Conservation (phyloP, 345 rosid species). For the Lagerstroemia speciosa region DNA sequence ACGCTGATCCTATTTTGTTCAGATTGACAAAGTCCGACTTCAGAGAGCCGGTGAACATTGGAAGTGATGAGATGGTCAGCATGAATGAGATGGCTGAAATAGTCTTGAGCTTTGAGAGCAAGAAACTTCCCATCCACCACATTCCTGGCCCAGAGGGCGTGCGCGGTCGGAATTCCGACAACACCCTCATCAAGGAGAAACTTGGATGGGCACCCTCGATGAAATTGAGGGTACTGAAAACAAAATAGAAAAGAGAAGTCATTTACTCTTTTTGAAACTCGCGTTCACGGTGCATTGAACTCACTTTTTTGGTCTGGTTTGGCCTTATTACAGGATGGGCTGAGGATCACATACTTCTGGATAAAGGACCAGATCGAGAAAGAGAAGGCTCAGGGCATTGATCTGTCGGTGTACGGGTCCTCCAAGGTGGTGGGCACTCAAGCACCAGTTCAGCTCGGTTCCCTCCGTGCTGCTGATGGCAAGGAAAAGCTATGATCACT, state of each 20-base stretch:
- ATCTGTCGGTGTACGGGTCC: constrained; percentile 69
- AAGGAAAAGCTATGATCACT: constrained; percentile 35
- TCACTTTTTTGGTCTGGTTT: not conserved
- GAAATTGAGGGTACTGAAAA: constrained; percentile 91
- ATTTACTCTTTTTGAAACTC: not conserved
- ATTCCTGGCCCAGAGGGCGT: constrained; percentile 99
- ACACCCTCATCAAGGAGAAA: constrained; percentile 89
- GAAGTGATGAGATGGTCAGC: constrained; percentile 99
- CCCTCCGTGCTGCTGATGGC: constrained; percentile 90
- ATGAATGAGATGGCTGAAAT: constrained; percentile 99
- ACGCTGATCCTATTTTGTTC: not conserved
- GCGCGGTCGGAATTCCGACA: constrained; percentile 98
- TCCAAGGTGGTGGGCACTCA: constrained; percentile 99
- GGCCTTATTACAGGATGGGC: constrained; percentile 63
- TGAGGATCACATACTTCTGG: constrained; percentile 92
- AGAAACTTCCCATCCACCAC: constrained; percentile 85
- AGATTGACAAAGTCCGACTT: constrained; percentile 97
- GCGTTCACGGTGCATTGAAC: not conserved
- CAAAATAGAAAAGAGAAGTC: not conserved
- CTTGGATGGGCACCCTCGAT: constrained; percentile 99
- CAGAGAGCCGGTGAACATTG: constrained; percentile 96
- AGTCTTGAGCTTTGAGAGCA: constrained; percentile 81
- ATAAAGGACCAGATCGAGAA: constrained; percentile 91
- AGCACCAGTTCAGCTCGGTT: constrained; percentile 93
- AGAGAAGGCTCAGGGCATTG: constrained; percentile 74